A percentile compares a stretch with the other conserved stretches of the same genome.
These are phyloP conservation scores for Trichophaea hybrida DNA, from an alignment of 2,329 filamentous ascomycete genomes.

Conservation along the genomic window DNA sequence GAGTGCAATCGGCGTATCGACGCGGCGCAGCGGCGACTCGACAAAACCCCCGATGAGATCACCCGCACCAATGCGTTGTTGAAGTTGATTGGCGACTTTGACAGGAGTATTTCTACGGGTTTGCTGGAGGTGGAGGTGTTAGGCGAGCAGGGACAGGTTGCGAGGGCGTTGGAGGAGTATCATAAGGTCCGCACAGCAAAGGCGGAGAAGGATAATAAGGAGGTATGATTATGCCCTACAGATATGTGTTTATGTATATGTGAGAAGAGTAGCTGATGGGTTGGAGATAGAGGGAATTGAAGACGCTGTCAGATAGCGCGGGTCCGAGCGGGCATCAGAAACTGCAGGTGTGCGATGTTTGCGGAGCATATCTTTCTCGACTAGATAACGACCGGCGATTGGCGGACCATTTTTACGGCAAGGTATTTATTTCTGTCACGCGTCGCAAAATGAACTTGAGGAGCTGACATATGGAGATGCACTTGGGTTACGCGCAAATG, in stretches of 20 bases:
- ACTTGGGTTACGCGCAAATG: slow-evolving; percentile 96
- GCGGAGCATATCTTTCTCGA: slow-evolving; percentile 80
- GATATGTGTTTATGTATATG: neutral
- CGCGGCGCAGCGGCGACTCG: slow-evolving; percentile 69
- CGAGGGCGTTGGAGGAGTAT: slow-evolving; percentile 71
- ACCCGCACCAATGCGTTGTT: slow-evolving; percentile 81
- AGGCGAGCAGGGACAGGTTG: slow-evolving; percentile 66
- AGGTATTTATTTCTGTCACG: slow-evolving; percentile 32
- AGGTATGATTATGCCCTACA: slow-evolving; percentile 1
- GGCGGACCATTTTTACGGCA: slow-evolving; percentile 96
- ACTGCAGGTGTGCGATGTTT: slow-evolving; percentile 95
- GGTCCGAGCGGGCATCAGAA: slow-evolving; percentile 95
- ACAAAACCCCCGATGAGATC: slow-evolving; percentile 97
- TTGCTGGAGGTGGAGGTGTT: slow-evolving; percentile 76
- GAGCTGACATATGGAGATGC: slow-evolving; percentile 46
- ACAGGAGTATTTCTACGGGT: slow-evolving; percentile 62
- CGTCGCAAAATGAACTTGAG: neutral
- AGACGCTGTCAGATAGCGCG: slow-evolving; percentile 77
- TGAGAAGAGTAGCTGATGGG: slow-evolving; percentile 30
- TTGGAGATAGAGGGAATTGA: slow-evolving; percentile 59
- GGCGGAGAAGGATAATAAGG: slow-evolving; percentile 57
- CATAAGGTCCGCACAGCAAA: slow-evolving; percentile 71
- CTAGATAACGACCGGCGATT: slow-evolving; percentile 88
- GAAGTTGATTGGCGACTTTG: slow-evolving; percentile 70
- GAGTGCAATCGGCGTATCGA: slow-evolving; percentile 94